Evolutionary conservation across 192 early-diverging fungal genomes (phyloP).

Genomic region (Mortierella antarctica): DNA sequence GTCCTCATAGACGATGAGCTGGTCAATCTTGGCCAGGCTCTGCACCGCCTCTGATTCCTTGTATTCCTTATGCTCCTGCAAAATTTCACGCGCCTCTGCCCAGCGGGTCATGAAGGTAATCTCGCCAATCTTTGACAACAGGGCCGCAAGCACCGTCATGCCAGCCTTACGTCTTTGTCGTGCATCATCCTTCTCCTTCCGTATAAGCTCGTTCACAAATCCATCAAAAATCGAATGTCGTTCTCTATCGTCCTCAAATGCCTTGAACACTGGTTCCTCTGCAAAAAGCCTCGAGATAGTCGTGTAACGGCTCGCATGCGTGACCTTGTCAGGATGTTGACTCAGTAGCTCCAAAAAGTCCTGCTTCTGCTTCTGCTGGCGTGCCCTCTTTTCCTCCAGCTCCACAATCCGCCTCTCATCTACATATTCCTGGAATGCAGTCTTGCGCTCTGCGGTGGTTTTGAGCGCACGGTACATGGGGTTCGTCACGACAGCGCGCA

Average conservation of each 20-base stretch:
- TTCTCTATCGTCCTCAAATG: conserved; percentile 68
- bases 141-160: conserved; percentile 66
- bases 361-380: conserved; percentile 29
- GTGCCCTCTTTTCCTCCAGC: conserved; percentile 55
- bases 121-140: conserved; percentile 65
- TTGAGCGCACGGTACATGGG: conserved; percentile 87
- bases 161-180: conserved; percentile 68
- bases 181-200: conserved; percentile 75
- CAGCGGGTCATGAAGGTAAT: conserved; percentile 72
- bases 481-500: conserved; percentile 85
- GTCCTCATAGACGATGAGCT: conserved; percentile 84
- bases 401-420: conserved; percentile 70
- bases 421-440: conserved; percentile 80
- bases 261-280: conserved; percentile 70
- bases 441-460: conserved; percentile 83
- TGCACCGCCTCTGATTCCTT: conserved; percentile 58
- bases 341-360: conserved; percentile 26
- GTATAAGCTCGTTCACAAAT: conserved; percentile 72
- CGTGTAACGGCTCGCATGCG: conserved; percentile 41
- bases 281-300: conserved; percentile 63
- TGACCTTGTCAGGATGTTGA: conserved; percentile 26
- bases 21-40: conserved; percentile 84
- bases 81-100: conserved; percentile 62
- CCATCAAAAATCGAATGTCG: conserved; percentile 76
- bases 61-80: conserved; percentile 64